phyloP scores from a whole-genome alignment of 768 basidiomycete genomes.

The Hygrophorus russula region DNA sequence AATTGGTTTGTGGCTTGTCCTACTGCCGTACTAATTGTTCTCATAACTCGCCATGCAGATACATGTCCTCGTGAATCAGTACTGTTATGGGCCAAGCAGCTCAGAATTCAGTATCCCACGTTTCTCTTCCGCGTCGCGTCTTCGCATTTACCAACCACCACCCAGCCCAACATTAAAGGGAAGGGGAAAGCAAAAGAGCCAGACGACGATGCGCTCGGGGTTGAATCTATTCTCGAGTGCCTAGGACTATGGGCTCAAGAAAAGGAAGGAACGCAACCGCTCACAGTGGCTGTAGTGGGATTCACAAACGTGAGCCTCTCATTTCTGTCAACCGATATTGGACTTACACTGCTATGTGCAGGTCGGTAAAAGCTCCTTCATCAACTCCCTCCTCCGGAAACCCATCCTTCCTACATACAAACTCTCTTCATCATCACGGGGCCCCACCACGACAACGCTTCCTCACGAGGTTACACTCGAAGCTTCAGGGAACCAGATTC shows the following conservation, averaged over 20 bases:
- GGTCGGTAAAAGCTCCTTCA: slow-evolving; percentile 77
- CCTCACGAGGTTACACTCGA: slow-evolving; percentile 51
- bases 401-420: slow-evolving; percentile 48
- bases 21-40: slow-evolving; percentile 1
- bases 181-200: slow-evolving; percentile 33
- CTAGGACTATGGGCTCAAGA: slow-evolving; percentile 36
- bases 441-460: slow-evolving; percentile 63
- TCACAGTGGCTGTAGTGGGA: slow-evolving; percentile 76
- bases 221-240: slow-evolving; percentile 35
- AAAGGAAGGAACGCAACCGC: slow-evolving; percentile 35
- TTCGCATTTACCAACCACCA: slow-evolving; percentile 41
- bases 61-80: slow-evolving; percentile 70
- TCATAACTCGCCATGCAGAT: slow-evolving; percentile 33
- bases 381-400: slow-evolving; percentile 63
- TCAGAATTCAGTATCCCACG: slow-evolving; percentile 52
- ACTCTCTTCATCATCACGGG: slow-evolving; percentile 35
- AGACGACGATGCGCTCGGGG: slow-evolving; percentile 51
- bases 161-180: slow-evolving; percentile 18
- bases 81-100: slow-evolving; percentile 50
- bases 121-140: slow-evolving; percentile 67
- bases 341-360: slow-evolving; percentile 17
- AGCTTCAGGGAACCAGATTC: slow-evolving; percentile 37
- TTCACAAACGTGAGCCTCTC: slow-evolving; percentile 55
- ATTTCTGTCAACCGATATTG: neutral
- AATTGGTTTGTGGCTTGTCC: slow-evolving; percentile 40